Percentiles rank a stretch among this genome's conserved stretches.
Conservation (phyloP, 2,329 filamentous ascomycete genomes). For the Alternaria hordeiaustralica region DNA sequence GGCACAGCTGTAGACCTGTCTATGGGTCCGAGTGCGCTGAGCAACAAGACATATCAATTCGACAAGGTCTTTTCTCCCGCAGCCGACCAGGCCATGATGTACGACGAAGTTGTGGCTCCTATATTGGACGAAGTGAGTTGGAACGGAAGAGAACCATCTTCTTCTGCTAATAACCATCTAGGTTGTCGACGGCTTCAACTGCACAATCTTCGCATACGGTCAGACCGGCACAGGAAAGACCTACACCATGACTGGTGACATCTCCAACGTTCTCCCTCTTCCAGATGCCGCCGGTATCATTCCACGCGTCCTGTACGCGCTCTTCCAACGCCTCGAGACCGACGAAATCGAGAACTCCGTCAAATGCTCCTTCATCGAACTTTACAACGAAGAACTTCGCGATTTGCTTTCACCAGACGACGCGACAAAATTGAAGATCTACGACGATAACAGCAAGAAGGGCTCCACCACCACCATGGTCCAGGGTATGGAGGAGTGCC, state of each 20-base stretch:
- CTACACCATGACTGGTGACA: slow-evolving; percentile 99
- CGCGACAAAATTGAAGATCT: slow-evolving; percentile 88
- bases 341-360: slow-evolving; percentile 84
- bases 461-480: slow-evolving; percentile 87
- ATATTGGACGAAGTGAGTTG: slow-evolving; percentile 82
- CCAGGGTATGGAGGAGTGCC: slow-evolving; percentile 96
- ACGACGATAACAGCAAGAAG: slow-evolving; percentile 82
- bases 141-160: neutral
- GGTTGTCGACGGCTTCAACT: slow-evolving; percentile 96
- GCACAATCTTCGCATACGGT: slow-evolving; percentile 97
- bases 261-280: slow-evolving; percentile 86
- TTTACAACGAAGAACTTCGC: slow-evolving; percentile 97
- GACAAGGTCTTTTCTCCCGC: slow-evolving; percentile 97
- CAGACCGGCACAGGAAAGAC: slow-evolving; percentile 98
- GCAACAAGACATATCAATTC: slow-evolving; percentile 96
- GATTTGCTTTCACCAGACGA: slow-evolving; percentile 87
- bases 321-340: slow-evolving; percentile 83
- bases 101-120: slow-evolving; percentile 92
- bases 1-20: slow-evolving; percentile 83
- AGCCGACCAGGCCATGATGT: slow-evolving; percentile 91
- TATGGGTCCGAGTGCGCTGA: slow-evolving; percentile 90
- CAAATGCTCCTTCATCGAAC: slow-evolving; percentile 97
- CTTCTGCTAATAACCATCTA: slow-evolving; percentile 46
- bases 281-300: slow-evolving; percentile 96
- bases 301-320: slow-evolving; percentile 82